Base-by-base conservation (phyloP, 352 stramenopile species). In the Peronosclerospora sorghi region DNA sequence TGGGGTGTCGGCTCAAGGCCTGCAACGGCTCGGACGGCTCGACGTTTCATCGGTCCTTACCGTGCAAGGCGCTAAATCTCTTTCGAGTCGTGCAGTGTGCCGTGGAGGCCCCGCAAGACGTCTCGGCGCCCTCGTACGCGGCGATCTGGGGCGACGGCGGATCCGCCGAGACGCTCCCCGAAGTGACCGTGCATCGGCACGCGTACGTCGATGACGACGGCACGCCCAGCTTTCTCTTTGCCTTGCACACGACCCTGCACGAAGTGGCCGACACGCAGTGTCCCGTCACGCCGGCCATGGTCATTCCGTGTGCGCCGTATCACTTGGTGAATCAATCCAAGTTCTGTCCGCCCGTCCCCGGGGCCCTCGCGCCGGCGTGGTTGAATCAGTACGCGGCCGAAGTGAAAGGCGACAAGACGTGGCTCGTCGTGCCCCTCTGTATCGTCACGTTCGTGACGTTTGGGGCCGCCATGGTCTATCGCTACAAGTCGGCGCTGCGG, bases 251-350 rank as follows among this genome's bases (percentile, higher is more conserved):
- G 2, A 58, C 61, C 0, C 14, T 34, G 1, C 57, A 68, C 26
- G 65, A 80, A 32, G 60, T 68, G 18, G 65, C 64, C 1, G 72
- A 69, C 35, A 56, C 59, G 18, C 59, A 78, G 37, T 86, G 74
- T 37, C 71, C 71, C 0, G 35, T 51, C 10, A 62, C 55, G 5
- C 64, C 71, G 2, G 61, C 68, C 1, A 76, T 74, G 56, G 47
- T 83, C 20, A 83, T 83, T 43, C 73, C 73, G 7, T 83, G 73
- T 28, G 66, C 56, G 27, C 44, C 71, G n/a, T 73, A 70, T 30
- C 54, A 54, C 30, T 29, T 58, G 7, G 58, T 67, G 6, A 57
- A 73, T 26, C 51, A 54, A 9, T 57, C 57, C 7, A 56, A 50
- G 28, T 86, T 73, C 50, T 72, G 56, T 35, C 27, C 35, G 1